Conservation (phyloP, 75 land plant species). For the Pinus taeda region DNA sequence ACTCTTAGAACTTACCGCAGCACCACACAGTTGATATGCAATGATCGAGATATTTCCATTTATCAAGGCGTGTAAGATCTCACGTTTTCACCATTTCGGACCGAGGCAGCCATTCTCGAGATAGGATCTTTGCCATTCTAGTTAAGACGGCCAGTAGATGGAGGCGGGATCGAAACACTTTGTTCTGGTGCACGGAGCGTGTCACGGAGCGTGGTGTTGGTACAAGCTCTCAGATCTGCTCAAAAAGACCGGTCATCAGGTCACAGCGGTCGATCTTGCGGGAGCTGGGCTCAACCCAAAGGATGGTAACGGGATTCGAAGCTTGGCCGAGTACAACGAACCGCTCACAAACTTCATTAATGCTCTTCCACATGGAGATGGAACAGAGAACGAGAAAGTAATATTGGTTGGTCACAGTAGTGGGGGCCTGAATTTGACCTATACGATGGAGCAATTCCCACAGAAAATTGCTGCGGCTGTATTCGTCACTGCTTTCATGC, state of each 20-base stretch:
- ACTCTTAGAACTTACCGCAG: no score
- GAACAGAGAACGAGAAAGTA: not conserved
- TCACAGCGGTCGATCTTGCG: slow-evolving; percentile 54
- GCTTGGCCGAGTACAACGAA: slow-evolving; percentile 54
- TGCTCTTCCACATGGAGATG: no score
- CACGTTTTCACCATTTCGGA: no score
- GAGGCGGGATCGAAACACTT: slow-evolving; percentile 24
- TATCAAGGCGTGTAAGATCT: no score
- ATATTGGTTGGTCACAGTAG: slow-evolving; percentile 59
- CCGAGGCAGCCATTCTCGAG: no score
- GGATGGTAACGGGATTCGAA: slow-evolving; percentile 35
- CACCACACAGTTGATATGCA: no score
- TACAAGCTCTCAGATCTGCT: slow-evolving; percentile 50
- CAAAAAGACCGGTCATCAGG: slow-evolving; percentile 52
- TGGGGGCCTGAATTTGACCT: slow-evolving; percentile 31
- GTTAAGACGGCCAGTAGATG: no score
- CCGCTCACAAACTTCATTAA: slow-evolving; percentile 55
- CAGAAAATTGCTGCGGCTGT: slow-evolving; percentile 32
- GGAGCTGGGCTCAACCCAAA: slow-evolving; percentile 46
- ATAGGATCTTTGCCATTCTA: no score
- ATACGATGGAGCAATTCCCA: slow-evolving; percentile 30
- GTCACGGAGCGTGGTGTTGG: slow-evolving; percentile 18
- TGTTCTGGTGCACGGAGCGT: slow-evolving; percentile 60
- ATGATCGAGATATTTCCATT: no score
- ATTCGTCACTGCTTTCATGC: slow-evolving; percentile 43